These are phyloP conservation scores for Linum lewisii DNA, from an alignment of 345 rosid genomes.

Conservation along the genomic window DNA sequence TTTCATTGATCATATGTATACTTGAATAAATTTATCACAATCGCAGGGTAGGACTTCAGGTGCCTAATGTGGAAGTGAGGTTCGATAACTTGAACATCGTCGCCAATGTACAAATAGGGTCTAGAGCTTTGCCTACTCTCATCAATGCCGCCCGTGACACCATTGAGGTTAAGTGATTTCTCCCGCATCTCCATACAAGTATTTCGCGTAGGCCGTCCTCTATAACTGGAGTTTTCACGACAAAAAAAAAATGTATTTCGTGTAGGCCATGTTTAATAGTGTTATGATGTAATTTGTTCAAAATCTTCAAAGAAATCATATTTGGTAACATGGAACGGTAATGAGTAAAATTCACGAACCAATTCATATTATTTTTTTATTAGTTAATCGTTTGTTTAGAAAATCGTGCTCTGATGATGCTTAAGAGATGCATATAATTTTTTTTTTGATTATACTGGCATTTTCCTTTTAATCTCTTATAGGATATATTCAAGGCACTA, in stretches of 20 bases:
- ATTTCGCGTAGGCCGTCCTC: no score
- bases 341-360: not conserved
- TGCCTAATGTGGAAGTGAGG: slow-evolving; percentile 66
- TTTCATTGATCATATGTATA: no score
- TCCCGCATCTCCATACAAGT: not conserved
- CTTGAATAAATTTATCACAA: not conserved
- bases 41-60: slow-evolving; percentile 63
- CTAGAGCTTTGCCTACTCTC: slow-evolving; percentile 85
- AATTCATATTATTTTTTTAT: no score
- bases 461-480: slow-evolving; percentile 4
- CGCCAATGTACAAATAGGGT: slow-evolving; percentile 56
- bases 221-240: no score
- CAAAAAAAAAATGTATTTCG: no score
- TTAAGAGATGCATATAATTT: not conserved
- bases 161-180: slow-evolving; percentile 38
- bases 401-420: no score
- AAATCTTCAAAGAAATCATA: no score
- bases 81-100: slow-evolving; percentile 50
- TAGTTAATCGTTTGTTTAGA: not conserved
- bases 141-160: slow-evolving; percentile 50
- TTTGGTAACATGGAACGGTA: not conserved
- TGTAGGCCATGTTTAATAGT: no score
- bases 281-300: no score
- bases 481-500: slow-evolving; percentile 35
- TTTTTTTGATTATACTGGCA: not conserved